Evolutionary conservation across 208 protist species (phyloP).

Genomic region (Trypanosoma vivax): DNA sequence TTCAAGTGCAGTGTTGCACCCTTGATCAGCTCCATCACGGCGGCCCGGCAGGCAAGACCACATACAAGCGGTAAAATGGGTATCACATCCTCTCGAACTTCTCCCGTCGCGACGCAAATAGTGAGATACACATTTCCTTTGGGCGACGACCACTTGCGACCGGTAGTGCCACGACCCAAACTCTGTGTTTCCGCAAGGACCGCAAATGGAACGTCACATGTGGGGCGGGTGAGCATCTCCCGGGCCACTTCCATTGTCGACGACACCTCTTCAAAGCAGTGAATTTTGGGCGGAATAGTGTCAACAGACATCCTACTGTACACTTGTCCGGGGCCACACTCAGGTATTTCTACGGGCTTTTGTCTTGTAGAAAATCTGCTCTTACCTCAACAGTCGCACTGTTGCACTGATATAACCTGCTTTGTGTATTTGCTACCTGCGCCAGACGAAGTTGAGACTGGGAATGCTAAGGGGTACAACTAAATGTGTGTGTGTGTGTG

Average conservation of each 20-base stretch:
- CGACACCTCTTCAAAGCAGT: conserved; percentile 31
- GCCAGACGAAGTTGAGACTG: no score
- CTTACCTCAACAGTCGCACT: no score
- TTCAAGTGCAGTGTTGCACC: conserved; percentile 35
- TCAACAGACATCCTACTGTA: no score
- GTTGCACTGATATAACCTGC: no score
- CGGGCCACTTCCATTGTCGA: conserved; percentile 61
- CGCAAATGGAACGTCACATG: conserved; percentile 18
- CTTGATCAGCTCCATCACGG: conserved; percentile 26
- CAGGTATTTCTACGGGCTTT: no score
- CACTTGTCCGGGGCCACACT: no score
- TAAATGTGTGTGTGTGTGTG: no score
- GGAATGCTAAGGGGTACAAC: no score
- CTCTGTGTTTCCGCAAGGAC: conserved; percentile 45
- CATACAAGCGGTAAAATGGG: conserved; percentile 52
- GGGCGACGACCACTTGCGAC: conserved; percentile 57
- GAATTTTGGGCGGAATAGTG: conserved; percentile 28
- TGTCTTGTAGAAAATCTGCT: no score
- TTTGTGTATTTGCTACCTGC: no score
- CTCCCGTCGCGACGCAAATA: conserved; percentile 32
- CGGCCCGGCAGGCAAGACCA: conserved; percentile 41
- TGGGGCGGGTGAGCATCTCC: conserved; percentile 18
- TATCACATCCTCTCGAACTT: conserved; percentile 17
- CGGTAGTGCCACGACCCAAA: conserved; percentile 44
- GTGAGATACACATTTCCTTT: conserved; percentile 75